Evolutionary conservation across 2,329 filamentous ascomycete genomes (phyloP).

Genomic region (Diaporthe nobilis): DNA sequence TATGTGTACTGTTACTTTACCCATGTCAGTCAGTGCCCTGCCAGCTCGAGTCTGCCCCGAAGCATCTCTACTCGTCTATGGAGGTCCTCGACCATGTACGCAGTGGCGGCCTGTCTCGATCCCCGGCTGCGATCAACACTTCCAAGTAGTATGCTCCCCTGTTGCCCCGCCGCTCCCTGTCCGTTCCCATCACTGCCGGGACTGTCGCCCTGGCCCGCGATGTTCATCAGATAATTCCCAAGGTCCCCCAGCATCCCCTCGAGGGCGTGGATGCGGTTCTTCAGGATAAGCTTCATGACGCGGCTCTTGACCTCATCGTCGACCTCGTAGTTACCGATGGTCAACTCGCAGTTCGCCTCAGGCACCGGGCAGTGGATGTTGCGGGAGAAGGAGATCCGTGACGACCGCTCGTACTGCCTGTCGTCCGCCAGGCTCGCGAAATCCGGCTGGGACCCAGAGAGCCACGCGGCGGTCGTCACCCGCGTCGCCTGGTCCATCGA

Average conservation of each 20-base stretch:
- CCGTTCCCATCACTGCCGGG: neutral
- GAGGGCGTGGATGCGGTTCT: neutral
- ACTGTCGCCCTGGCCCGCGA: neutral
- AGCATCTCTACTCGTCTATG: neutral
- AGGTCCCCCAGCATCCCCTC: neutral
- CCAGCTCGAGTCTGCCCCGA: neutral
- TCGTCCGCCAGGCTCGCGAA: neutral
- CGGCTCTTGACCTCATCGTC: neutral
- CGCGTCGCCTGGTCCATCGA: conserved; percentile 2
- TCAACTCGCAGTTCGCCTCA: conserved; percentile 10
- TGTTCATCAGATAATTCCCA: neutral
- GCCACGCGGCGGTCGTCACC: neutral
- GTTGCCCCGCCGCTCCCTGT: neutral
- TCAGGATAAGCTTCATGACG: neutral
- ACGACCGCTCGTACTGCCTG: conserved; percentile 1
- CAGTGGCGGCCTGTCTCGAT: neutral
- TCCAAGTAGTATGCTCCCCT: neutral
- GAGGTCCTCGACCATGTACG: neutral
- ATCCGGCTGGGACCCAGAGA: neutral
- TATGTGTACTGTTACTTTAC: too few relatives aligned
- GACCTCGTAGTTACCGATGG: neutral
- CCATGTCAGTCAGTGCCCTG: neutral
- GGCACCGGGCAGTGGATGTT: conserved; percentile 2
- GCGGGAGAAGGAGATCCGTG: neutral
- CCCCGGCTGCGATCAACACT: neutral